Conservation (phyloP, 2,329 filamentous ascomycete genomes). For the Paramyrothecium sp. region DNA sequence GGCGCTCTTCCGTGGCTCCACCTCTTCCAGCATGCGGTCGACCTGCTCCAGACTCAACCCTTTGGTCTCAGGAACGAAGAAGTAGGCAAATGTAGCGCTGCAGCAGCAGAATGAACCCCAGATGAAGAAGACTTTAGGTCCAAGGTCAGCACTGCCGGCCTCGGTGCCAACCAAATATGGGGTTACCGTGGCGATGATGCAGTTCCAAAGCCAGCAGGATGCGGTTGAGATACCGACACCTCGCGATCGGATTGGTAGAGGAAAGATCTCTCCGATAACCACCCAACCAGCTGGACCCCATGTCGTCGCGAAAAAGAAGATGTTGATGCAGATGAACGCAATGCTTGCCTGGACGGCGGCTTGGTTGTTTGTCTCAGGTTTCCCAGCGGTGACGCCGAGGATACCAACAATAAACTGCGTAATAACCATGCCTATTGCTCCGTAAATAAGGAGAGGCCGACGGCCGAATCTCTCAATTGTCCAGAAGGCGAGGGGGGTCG, state of each 20-base stretch:
- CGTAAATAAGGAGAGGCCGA: slow-evolving; percentile 66
- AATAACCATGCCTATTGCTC: slow-evolving; percentile 68
- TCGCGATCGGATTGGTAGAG: slow-evolving; percentile 70
- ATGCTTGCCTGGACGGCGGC: slow-evolving; percentile 54
- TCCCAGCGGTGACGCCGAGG: slow-evolving; percentile 40
- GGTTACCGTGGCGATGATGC: slow-evolving; percentile 56
- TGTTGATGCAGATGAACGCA: slow-evolving; percentile 76
- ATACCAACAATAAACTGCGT: slow-evolving; percentile 70
- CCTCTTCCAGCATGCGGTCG: slow-evolving; percentile 59
- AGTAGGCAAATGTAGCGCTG: slow-evolving; percentile 54
- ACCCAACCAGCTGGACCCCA: slow-evolving; percentile 72
- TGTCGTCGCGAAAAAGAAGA: slow-evolving; percentile 75
- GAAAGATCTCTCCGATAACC: slow-evolving; percentile 74
- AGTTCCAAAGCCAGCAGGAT: slow-evolving; percentile 76
- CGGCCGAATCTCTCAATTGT: slow-evolving; percentile 69
- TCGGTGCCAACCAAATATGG: slow-evolving; percentile 60
- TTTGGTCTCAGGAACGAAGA: slow-evolving; percentile 71
- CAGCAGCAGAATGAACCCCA: slow-evolving; percentile 59
- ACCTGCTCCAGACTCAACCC: slow-evolving; percentile 72
- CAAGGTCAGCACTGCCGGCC: slow-evolving; percentile 40
- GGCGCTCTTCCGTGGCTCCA: slow-evolving; percentile 35
- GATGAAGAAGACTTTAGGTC: slow-evolving; percentile 52
- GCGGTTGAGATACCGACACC: slow-evolving; percentile 71
- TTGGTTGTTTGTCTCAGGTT: slow-evolving; percentile 24
- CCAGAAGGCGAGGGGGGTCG: slow-evolving; percentile 71